These are phyloP conservation scores for Amphibolis antarctica DNA, from an alignment of 106 monocot genomes.

Conservation along the genomic window DNA sequence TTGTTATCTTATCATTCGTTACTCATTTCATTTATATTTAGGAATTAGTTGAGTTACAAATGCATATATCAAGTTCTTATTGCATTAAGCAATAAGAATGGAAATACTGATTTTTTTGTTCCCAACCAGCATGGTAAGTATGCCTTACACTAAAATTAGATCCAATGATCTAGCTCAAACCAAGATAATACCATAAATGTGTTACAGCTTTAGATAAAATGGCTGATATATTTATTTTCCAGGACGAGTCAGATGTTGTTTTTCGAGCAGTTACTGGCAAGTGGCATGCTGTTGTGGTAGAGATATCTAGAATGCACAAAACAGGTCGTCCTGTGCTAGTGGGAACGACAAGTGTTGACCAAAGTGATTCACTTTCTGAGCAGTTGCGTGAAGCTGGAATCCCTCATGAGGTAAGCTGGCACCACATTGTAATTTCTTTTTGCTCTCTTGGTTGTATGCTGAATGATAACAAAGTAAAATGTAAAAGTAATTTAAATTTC, in stretches of 20 bases:
- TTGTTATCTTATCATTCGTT: too few species aligned
- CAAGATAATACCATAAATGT: neutral
- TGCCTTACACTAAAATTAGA: neutral
- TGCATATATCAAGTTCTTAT: too few species aligned
- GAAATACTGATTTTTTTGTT: too few species aligned
- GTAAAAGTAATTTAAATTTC: too few species aligned
- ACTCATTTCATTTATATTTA: too few species aligned
- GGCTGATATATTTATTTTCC: conserved; percentile 2
- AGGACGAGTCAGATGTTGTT: conserved; percentile 99
- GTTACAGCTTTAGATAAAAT: neutral
- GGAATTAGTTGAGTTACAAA: too few species aligned
- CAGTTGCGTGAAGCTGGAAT: conserved; percentile 76
- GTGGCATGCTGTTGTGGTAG: conserved; percentile 94
- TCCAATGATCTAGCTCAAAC: neutral
- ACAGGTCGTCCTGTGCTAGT: conserved; percentile 95
- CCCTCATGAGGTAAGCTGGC: conserved; percentile 64
- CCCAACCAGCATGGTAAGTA: too few species aligned
- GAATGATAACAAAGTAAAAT: too few species aligned
- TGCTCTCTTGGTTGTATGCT: neutral
- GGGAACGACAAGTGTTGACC: conserved; percentile 99
- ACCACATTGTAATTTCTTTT: neutral
- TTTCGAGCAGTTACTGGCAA: conserved; percentile 81
- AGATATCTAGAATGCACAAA: conserved; percentile 92
- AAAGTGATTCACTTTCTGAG: conserved; percentile 81
- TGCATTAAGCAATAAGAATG: too few species aligned